These are phyloP conservation scores for Aegilops sharonensis DNA, from an alignment of 176 grass and related monocot species.

Conservation along the genomic window DNA sequence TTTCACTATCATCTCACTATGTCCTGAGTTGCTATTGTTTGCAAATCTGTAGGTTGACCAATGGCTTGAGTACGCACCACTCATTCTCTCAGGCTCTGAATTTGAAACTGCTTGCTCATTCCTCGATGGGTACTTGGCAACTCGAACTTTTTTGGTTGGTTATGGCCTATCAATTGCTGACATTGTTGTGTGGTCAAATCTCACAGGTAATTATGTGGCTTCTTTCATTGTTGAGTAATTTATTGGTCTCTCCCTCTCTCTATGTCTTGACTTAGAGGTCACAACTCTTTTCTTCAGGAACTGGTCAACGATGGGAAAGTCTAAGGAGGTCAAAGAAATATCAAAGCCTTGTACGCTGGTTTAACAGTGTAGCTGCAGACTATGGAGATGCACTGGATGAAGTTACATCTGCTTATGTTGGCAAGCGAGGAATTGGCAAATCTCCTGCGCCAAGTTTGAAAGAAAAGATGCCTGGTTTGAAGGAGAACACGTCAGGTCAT, in stretches of 20 bases:
- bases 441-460: constrained; percentile 62
- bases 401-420: constrained; percentile 58
- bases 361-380: constrained; percentile 53
- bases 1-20: too few species aligned
- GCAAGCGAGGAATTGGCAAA: constrained; percentile 76
- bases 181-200: constrained; percentile 63
- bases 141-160: too few species aligned
- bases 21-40: too few species aligned
- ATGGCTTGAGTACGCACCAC: too few species aligned
- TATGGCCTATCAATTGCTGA: constrained; percentile 53
- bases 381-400: constrained; percentile 43
- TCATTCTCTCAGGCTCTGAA: too few species aligned
- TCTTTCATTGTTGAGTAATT: background rate
- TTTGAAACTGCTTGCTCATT: too few species aligned
- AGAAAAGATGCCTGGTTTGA: constrained; percentile 20
- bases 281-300: constrained; percentile 28
- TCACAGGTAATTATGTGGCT: constrained; percentile 43
- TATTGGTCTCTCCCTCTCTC: background rate
- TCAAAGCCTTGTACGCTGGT: constrained; percentile 73
- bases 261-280: background rate
- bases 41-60: too few species aligned
- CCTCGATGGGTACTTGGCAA: too few species aligned
- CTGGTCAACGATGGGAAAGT: constrained; percentile 82
- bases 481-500: constrained; percentile 42
- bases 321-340: constrained; percentile 77